A percentile compares a stretch with the other conserved stretches of the same genome.
Evolutionary conservation across 768 basidiomycete genomes (phyloP).

Genomic region (Xerocomus brunneocitrinus): DNA sequence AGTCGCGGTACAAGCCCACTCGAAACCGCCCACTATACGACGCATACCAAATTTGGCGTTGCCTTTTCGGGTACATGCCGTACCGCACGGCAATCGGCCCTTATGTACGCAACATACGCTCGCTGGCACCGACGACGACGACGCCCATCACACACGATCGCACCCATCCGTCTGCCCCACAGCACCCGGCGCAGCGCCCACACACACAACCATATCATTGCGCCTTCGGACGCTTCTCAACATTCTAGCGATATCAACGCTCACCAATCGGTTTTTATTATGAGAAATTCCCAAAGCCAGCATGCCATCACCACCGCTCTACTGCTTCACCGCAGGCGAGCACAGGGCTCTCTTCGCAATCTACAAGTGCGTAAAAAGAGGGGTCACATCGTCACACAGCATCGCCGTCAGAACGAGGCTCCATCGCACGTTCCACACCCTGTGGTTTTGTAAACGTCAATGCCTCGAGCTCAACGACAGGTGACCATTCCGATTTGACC

Average conservation of each 20-base stretch:
- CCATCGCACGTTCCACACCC: background rate
- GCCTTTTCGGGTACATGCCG: slow-evolving; percentile 28
- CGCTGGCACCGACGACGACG: background rate
- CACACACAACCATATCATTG: background rate
- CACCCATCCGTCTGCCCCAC: background rate
- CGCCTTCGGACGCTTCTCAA: background rate
- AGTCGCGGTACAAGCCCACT: background rate
- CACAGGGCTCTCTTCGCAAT: background rate
- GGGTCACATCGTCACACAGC: background rate
- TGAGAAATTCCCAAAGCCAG: background rate
- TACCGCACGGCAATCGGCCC: slow-evolving; percentile 27
- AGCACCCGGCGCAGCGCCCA: background rate
- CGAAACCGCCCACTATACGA: slow-evolving; percentile 9
- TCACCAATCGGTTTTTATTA: background rate
- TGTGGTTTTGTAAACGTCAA: background rate
- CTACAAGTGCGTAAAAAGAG: background rate
- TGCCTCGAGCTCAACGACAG: slow-evolving; percentile 10
- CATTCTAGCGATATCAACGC: background rate
- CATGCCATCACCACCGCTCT: slow-evolving; percentile 3
- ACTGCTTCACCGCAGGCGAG: slow-evolving; percentile 3
- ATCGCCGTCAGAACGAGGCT: background rate
- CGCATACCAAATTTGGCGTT: slow-evolving; percentile 18
- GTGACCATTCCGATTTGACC: background rate
- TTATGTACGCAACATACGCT: slow-evolving; percentile 22
- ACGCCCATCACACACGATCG: background rate